These are phyloP conservation scores for Neonectria hederae DNA, from an alignment of 2,329 filamentous ascomycete genomes.

Conservation along the genomic window DNA sequence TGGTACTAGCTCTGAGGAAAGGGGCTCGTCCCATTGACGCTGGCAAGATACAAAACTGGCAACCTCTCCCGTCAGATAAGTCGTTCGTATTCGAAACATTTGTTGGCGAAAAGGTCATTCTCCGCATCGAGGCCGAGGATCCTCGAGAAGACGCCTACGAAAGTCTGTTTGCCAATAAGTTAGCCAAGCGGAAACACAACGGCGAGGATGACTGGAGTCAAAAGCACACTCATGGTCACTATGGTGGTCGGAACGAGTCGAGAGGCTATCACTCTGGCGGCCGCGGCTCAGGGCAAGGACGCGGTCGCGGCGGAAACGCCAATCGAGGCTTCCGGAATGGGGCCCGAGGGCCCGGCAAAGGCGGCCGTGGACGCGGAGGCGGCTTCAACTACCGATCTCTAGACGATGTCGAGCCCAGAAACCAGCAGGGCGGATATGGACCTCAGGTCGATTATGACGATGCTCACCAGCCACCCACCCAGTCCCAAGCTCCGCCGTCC, in stretches of 20 bases:
- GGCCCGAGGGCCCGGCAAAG: slow-evolving; percentile 53
- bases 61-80: slow-evolving; percentile 75
- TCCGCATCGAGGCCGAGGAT: slow-evolving; percentile 81
- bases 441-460: slow-evolving; percentile 61
- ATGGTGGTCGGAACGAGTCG: slow-evolving; percentile 52
- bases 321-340: slow-evolving; percentile 51
- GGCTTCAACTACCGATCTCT: slow-evolving; percentile 71
- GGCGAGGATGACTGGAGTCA: slow-evolving; percentile 56
- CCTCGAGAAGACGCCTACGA: slow-evolving; percentile 70
- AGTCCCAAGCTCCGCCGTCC: slow-evolving; percentile 30
- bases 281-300: slow-evolving; percentile 51
- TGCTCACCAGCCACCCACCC: slow-evolving; percentile 43
- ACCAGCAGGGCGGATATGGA: slow-evolving; percentile 55
- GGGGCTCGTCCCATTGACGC: slow-evolving; percentile 82
- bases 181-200: slow-evolving; percentile 67
- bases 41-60: slow-evolving; percentile 84
- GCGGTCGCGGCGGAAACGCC: slow-evolving; percentile 49
- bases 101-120: slow-evolving; percentile 85
- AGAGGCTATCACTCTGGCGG: slow-evolving; percentile 56
- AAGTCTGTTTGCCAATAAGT: slow-evolving; percentile 68
- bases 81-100: slow-evolving; percentile 81
- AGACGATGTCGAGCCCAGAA: slow-evolving; percentile 68
- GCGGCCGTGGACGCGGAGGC: slow-evolving; percentile 58
- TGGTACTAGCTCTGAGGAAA: slow-evolving; percentile 84
- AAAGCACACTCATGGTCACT: slow-evolving; percentile 46